Conservation (phyloP, 148 eudicot genomes). For the Rhododendron simsii region DNA sequence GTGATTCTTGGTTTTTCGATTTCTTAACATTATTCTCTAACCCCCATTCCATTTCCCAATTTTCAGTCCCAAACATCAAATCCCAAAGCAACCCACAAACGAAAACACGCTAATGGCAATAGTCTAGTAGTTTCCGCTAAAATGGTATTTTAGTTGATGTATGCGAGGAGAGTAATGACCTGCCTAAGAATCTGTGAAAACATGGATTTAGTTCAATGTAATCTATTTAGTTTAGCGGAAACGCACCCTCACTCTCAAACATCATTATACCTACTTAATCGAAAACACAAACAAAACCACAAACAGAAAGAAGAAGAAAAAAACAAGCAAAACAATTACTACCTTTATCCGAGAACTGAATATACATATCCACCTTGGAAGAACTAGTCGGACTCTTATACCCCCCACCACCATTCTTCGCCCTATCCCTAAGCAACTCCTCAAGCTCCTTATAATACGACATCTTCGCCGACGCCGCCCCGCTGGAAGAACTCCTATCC, state of each 20-base stretch:
- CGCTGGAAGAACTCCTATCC: not conserved
- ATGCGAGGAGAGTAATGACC: not conserved
- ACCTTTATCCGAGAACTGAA: constrained; percentile 64
- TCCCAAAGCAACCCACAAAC: not conserved
- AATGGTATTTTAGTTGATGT: too few relatives aligned
- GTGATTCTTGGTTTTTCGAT: not conserved
- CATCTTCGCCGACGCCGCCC: constrained; percentile 42
- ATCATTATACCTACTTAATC: not conserved
- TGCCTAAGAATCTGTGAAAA: not conserved
- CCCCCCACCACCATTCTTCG: constrained; percentile 14
- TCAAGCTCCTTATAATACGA: constrained; percentile 60
- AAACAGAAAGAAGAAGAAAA: not conserved
- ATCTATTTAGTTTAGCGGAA: not conserved
- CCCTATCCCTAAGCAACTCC: constrained; percentile 50
- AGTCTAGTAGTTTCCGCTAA: not conserved
- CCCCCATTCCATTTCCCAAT: not conserved
- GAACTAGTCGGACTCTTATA: constrained; percentile 8
- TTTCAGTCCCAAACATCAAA: not conserved
- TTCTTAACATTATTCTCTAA: not conserved
- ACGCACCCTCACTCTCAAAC: not conserved
- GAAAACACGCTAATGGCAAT: not conserved
- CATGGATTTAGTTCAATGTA: not conserved
- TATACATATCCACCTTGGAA: constrained; percentile 42
- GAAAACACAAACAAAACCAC: not conserved
- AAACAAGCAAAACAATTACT: constrained; percentile 8